A percentile compares a stretch with the other conserved stretches of the same genome.
Evolutionary conservation across 805 yeast species (phyloP).

Genomic region (Tetrapisispora taiwanensis): DNA sequence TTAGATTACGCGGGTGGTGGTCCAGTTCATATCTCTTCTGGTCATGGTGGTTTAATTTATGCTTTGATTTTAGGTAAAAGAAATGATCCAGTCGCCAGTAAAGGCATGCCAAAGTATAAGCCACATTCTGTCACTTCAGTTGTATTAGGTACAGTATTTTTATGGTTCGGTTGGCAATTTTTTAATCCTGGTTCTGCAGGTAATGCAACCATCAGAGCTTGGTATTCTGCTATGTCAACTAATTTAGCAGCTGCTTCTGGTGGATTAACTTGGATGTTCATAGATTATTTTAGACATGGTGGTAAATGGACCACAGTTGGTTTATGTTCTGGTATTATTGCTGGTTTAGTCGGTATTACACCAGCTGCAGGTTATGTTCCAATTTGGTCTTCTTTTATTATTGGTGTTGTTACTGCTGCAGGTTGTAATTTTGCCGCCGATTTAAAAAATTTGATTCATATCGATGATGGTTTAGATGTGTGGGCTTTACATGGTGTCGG

Average conservation of each 20-base stretch:
- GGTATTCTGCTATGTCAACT: constrained; percentile 89
- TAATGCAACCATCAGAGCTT: constrained; percentile 83
- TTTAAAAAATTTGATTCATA: constrained; percentile 55
- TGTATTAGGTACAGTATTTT: constrained; percentile 84
- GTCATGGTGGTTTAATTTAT: constrained; percentile 90
- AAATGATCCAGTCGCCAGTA: constrained; percentile 57
- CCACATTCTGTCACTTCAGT: constrained; percentile 90
- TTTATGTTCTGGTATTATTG: constrained; percentile 85
- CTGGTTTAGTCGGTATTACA: constrained; percentile 90
- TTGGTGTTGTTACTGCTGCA: constrained; percentile 68
- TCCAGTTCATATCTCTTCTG: constrained; percentile 92
- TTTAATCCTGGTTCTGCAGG: constrained; percentile 99
- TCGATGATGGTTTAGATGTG: constrained; percentile 94
- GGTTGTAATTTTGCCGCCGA: constrained; percentile 83
- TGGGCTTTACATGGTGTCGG: constrained; percentile 93
- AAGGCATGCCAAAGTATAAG: constrained; percentile 74
- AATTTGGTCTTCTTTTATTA: constrained; percentile 74
- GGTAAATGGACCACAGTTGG: constrained; percentile 91
- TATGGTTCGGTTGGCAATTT: constrained; percentile 95
- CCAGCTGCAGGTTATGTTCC: constrained; percentile 98
- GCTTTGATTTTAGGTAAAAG: constrained; percentile 89
- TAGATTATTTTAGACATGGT: constrained; percentile 79
- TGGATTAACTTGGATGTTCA: constrained; percentile 88
- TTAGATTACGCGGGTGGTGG: constrained; percentile 98
- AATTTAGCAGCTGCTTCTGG: constrained; percentile 90